Base-by-base conservation (phyloP, 208 protist species). In the Novymonas esmeraldas region DNA sequence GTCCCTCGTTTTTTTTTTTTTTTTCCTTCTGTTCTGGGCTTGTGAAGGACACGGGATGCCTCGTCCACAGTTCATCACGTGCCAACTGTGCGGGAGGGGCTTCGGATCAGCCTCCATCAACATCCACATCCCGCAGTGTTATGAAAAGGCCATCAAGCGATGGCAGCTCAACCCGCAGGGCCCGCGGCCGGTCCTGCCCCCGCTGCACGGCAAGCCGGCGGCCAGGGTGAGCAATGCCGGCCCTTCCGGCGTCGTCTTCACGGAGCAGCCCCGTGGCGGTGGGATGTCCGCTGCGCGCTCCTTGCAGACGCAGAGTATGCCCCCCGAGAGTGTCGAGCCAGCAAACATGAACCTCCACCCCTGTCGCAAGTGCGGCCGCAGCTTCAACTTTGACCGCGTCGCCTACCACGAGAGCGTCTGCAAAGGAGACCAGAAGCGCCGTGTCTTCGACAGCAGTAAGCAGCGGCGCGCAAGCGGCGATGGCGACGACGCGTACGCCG, bases 361-460 rank as follows among this genome's bases (percentile, higher is more conserved):
- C n/a, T 98, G 94, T 75, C 77, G 76, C 45, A 85, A 84, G 58
- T 98, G 94, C 49, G 90, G 90, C 13, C 81, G 94, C 29, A 87
- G 38, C 45, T 98, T 98, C 73, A 81, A 89, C 52, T 92, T 79
- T 64, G 91, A 97, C 69, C 88, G 94, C 42, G 85, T 97, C 33
- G 58, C 73, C 14, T 95, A 97, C 69, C 94, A 98, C 79, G 92
- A 97, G 61, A 93, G 86, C 51, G 87, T 94, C 18, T 98, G 94
- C 79, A 88, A 89, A 29, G 86, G 82, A 2, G 66, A 88, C 62
- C 42, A 72, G 45, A 89, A 93, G 56, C 87, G 91, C 31, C 76
- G 67, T 33, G 75, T 86, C 11, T 98, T 96, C 75, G 76, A 95
- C 57, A 93, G 83, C 57, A 77, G 73, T 58, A 87, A 80, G 61